Conservation (phyloP, 2,329 filamentous ascomycete species). For the Dactylonectria estremocensis region DNA sequence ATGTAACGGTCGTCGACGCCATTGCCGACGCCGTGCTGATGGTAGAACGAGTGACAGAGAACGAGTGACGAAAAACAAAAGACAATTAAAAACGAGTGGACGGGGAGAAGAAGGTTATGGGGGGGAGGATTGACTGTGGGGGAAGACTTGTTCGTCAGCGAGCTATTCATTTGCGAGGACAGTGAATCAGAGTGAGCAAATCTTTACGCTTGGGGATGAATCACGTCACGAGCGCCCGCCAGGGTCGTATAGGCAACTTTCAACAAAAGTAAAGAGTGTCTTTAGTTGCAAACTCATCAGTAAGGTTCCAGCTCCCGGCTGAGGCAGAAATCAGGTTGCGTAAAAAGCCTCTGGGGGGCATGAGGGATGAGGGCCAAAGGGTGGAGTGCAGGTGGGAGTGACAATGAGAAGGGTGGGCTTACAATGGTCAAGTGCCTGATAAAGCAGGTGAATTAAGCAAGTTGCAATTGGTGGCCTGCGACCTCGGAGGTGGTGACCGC, state of each 20-base stretch:
- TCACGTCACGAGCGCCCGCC: conserved; percentile 19
- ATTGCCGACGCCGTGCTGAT: conserved; percentile 37
- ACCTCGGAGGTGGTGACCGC: conserved; percentile 17
- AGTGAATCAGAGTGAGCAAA: conserved; percentile 28
- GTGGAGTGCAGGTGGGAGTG: neutral
- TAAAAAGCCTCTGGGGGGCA: neutral
- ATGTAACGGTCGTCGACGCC: conserved; percentile 46
- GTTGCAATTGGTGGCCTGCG: conserved; percentile 9
- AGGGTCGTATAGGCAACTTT: conserved; percentile 23
- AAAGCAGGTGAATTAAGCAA: neutral
- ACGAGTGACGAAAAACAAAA: conserved; percentile 6
- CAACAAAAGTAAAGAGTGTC: conserved; percentile 19
- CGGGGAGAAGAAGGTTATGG: conserved; percentile 10
- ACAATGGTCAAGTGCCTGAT: no score
- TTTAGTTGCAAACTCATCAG: conserved; percentile 28
- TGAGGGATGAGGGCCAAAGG: neutral
- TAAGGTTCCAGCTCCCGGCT: conserved; percentile 11
- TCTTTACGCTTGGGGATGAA: neutral
- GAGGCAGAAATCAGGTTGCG: neutral
- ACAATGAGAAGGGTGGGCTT: neutral
- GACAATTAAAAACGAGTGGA: conserved; percentile 14
- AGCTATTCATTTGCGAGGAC: neutral
- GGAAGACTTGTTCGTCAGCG: neutral
- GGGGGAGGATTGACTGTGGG: neutral
- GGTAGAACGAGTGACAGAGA: conserved; percentile 18